Conservation (phyloP, 805 yeast species). For the Saccharomycopsis sp. region DNA sequence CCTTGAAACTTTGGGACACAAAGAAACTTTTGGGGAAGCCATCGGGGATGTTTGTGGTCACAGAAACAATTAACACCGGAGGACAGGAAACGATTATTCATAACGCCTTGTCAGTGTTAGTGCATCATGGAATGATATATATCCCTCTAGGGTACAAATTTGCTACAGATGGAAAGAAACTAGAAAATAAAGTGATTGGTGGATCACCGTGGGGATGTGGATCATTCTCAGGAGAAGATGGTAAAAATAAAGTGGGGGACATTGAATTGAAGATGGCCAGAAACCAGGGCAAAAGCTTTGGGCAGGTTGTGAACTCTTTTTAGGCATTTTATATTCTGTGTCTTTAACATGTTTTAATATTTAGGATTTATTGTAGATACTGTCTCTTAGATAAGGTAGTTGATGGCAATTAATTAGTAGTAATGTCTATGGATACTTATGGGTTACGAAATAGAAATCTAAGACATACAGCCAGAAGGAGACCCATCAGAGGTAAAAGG, state of each 20-base stretch:
- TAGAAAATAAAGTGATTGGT: conserved; percentile 53
- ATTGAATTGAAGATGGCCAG: conserved; percentile 50
- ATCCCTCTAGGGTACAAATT: conserved; percentile 59
- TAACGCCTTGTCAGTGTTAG: conserved; percentile 46
- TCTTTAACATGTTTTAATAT: neutral
- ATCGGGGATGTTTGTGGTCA: conserved; percentile 53
- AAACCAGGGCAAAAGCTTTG: conserved; percentile 52
- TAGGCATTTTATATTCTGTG: neutral
- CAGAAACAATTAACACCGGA: conserved; percentile 64
- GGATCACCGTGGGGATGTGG: conserved; percentile 73
- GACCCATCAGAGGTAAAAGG: neutral
- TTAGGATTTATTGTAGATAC: neutral
- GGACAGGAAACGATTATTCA: conserved; percentile 60
- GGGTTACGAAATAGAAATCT: neutral
- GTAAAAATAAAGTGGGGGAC: conserved; percentile 51
- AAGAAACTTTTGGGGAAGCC: conserved; percentile 60
- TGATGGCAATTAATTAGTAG: neutral
- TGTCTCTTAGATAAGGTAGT: neutral
- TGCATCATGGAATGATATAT: conserved; percentile 63
- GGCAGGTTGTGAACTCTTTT: neutral
- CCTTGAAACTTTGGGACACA: conserved; percentile 61
- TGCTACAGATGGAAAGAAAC: conserved; percentile 40
- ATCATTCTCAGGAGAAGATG: conserved; percentile 58
- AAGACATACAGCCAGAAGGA: neutral
- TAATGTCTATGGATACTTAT: neutral